Evolutionary conservation across 345 rosid species (phyloP).

Genomic region (Hibiscus mutabilis): DNA sequence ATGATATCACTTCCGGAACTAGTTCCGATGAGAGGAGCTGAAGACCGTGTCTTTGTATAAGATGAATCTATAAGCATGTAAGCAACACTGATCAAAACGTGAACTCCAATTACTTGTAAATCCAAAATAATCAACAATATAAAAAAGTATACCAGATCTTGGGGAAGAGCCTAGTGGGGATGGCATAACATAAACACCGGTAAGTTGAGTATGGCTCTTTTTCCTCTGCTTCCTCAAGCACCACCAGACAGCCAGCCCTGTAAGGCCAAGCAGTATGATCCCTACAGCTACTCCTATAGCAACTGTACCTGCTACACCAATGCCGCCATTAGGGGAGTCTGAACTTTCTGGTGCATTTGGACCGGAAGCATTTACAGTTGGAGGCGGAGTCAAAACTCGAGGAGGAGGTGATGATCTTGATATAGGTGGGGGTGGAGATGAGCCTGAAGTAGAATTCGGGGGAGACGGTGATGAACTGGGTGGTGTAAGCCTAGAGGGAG

Average conservation of each 20-base stretch:
- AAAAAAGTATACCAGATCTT: conserved; percentile 47
- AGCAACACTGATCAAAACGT: conserved; percentile 1
- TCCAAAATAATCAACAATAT: not conserved
- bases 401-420: conserved; percentile 29
- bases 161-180: conserved; percentile 52
- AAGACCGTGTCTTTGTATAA: conserved; percentile 40
- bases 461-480: conserved; percentile 29
- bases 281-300: conserved; percentile 51
- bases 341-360: conserved; percentile 30
- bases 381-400: conserved; percentile 18
- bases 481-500: conserved; percentile 28
- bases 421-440: no score
- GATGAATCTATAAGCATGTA: conserved; percentile 43
- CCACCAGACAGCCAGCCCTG: conserved; percentile 54
- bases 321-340: conserved; percentile 20
- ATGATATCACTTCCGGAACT: conserved; percentile 46
- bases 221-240: conserved; percentile 55
- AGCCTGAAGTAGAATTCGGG: conserved; percentile 27
- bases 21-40: conserved; percentile 64
- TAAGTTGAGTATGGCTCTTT: conserved; percentile 33
- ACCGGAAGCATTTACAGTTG: conserved; percentile 18
- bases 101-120: not conserved
- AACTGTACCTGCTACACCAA: conserved; percentile 36
- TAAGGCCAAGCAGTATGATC: conserved; percentile 45
- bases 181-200: conserved; percentile 61